These are phyloP conservation scores for Penicillium goetzii DNA, from an alignment of 495 filamentous ascomycete genomes.

Conservation along the genomic window DNA sequence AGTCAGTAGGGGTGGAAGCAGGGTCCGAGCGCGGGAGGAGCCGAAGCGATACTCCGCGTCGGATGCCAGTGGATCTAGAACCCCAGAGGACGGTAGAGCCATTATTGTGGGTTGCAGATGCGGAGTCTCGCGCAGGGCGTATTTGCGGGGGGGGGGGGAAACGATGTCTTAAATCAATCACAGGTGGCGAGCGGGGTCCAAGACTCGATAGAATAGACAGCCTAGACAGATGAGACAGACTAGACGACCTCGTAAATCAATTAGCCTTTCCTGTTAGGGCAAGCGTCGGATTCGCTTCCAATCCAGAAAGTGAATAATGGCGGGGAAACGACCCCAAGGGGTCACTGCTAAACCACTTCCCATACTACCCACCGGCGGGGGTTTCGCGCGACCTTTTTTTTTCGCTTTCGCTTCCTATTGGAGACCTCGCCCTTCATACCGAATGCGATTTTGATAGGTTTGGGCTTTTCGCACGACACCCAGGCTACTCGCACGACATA, in stretches of 20 bases:
- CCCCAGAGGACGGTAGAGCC: background rate
- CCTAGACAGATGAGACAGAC: too few relatives aligned
- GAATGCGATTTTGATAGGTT: too few relatives aligned
- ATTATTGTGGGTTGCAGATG: background rate
- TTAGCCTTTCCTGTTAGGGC: background rate
- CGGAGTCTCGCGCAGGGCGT: background rate
- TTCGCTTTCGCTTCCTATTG: background rate
- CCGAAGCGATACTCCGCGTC: constrained; percentile 3
- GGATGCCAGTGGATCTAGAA: background rate
- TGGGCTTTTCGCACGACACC: too few relatives aligned
- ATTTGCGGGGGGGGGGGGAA: background rate
- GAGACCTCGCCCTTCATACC: background rate
- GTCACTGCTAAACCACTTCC: background rate
- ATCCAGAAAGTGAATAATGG: background rate
- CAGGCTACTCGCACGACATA: too few relatives aligned
- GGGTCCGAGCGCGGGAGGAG: background rate
- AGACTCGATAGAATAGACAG: background rate
- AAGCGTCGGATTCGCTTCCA: background rate
- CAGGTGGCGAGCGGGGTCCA: background rate
- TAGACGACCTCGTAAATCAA: background rate
- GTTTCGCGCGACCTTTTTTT: background rate
- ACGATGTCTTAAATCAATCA: background rate
- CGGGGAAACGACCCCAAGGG: background rate
- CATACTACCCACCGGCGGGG: background rate
- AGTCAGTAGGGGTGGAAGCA: background rate